Base-by-base conservation (phyloP, 2,329 filamentous ascomycete species). In the Davidsoniella australis region DNA sequence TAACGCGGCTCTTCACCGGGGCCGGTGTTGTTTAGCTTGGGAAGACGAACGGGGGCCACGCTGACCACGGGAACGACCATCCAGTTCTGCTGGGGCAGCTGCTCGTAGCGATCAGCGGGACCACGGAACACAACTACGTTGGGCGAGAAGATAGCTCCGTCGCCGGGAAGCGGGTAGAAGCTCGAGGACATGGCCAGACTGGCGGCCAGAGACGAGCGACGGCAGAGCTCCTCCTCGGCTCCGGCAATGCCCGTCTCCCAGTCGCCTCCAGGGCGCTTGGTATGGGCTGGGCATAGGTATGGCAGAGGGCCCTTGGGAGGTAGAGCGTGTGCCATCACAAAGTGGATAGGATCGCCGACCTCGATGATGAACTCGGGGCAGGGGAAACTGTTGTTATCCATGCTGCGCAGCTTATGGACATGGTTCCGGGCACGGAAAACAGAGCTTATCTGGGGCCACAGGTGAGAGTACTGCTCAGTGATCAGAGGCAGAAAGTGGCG, bases 191-290 rank as follows among this genome's bases (percentile, higher is more conserved):
- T 80, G 18, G 70, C 72, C 45, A 87, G 68, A 2, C 78, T 77
- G 16, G 80, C 76, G 5, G 80, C 80, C 33, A 88, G 72, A 55
- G 81, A 86, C 64, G 80, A 85, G 56, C 83, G 71, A 53, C 82
- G 72, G 58, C 82, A 84, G 37, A 88, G 72, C 55, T 80, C 80
- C 62, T 87, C 83, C 64, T 68, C 66, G 53, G 68, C 67, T 33
- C 66, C 66, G 2, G 64, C 61, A 10, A 65, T 68, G 53, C 70
- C 71, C 5, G 72, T 81, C 57, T 86, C 82, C 83, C 83, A 88
- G 59, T 87, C 82, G n/a, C 83, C 83, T 8, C 83, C 83, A 0
- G 82, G 72, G 37, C 80, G 71, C 59, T 80, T 82, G 60, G 87
- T 82, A 63, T 87, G 85, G 44, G 83, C 83, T 49, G 78, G 74